These are phyloP conservation scores for Lactarius pseudohatsudake DNA, from an alignment of 768 basidiomycete genomes.

Conservation along the genomic window DNA sequence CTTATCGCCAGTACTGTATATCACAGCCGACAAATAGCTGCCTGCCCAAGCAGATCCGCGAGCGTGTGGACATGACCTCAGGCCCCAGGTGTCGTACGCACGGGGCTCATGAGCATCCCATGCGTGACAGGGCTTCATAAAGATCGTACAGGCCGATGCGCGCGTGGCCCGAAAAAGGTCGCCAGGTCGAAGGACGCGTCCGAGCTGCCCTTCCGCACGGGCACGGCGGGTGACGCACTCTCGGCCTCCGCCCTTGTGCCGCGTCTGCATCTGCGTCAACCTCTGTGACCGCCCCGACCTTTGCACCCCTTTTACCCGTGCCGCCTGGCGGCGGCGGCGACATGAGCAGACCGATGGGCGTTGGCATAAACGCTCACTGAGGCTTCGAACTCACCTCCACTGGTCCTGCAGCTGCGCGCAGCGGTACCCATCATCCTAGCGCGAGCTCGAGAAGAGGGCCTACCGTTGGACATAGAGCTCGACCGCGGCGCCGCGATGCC, in stretches of 20 bases:
- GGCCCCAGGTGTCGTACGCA: constrained; percentile 78
- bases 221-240: constrained; percentile 45
- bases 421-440: constrained; percentile 4
- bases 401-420: too few relatives aligned
- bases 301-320: too few relatives aligned
- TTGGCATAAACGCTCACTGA: constrained; percentile 42
- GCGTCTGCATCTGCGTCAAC: constrained; percentile 10
- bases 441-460: constrained; percentile 20
- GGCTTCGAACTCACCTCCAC: constrained; percentile 57
- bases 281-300: not conserved
- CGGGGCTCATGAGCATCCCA: constrained; percentile 81
- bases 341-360: constrained; percentile 35
- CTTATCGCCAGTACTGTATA: constrained; percentile 34
- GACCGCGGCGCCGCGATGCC: not conserved
- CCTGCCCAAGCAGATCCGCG: constrained; percentile 91
- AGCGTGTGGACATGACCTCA: constrained; percentile 72
- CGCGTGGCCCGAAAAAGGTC: constrained; percentile 88
- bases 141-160: constrained; percentile 71
- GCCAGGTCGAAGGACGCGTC: constrained; percentile 89
- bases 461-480: constrained; percentile 25
- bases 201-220: constrained; percentile 80
- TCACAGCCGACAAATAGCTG: constrained; percentile 86
- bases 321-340: not conserved
- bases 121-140: constrained; percentile 93
- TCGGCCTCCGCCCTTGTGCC: constrained; percentile 4